Conservation (phyloP, 305 asterid species). For the Fraxinus sp. region DNA sequence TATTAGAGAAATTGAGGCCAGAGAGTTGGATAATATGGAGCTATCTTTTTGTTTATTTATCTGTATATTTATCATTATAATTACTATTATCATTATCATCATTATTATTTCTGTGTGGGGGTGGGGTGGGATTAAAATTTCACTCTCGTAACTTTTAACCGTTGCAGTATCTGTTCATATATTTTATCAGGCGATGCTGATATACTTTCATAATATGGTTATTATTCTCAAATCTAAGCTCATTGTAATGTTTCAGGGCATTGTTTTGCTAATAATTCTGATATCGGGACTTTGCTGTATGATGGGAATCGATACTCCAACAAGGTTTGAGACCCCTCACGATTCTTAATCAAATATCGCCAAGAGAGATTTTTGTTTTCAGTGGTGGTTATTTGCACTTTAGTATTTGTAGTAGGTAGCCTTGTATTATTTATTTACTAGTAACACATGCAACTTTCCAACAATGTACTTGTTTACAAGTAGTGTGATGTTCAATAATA, state of each 20-base stretch:
- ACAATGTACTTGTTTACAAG: constrained; percentile 20
- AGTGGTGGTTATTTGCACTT: constrained; percentile 23
- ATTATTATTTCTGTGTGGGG: too few species aligned
- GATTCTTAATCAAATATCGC: constrained; percentile 50
- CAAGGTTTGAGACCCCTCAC: constrained; percentile 88
- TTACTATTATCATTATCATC: too few species aligned
- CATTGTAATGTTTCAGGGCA: constrained; percentile 53
- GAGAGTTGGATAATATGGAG: too few species aligned
- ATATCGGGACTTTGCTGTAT: constrained; percentile 97
- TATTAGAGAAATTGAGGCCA: background rate
- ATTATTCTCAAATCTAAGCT: constrained; percentile 11
- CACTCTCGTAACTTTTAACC: too few species aligned
- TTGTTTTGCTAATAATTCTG: constrained; percentile 79
- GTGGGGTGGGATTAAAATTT: too few species aligned
- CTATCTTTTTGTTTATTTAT: too few species aligned
- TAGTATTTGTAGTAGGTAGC: constrained; percentile 31
- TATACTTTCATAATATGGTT: background rate
- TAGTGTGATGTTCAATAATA: constrained; percentile 29
- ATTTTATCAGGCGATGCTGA: background rate
- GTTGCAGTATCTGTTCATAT: background rate
- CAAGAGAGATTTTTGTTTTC: constrained; percentile 14
- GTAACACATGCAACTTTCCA: constrained; percentile 23
- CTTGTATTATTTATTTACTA: constrained; percentile 31
- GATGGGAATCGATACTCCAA: constrained; percentile 96
- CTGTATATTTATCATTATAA: too few species aligned